Evolutionary conservation across 768 basidiomycete species (phyloP), one percentile per base, ranked within the genome.

Genomic region (Amanita molliuscula): DNA sequence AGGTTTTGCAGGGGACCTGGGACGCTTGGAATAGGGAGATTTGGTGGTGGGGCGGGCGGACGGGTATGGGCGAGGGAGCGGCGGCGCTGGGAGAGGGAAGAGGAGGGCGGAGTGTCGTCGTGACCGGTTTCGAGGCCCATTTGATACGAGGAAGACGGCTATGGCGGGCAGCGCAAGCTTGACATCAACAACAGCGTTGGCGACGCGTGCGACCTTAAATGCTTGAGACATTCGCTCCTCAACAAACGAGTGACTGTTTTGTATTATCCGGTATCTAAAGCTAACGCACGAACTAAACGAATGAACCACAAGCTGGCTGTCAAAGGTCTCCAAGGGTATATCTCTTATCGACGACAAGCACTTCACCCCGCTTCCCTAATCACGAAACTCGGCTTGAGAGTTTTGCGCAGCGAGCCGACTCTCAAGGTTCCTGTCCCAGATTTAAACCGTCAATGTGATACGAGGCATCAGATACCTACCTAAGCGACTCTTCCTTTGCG

Each of bases 401-500:
- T 88, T 88, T 68, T 92, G 90, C 33, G 89, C 89, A 59, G 89
- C 89, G 58, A 92, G 78, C 53, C 89, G 84, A 62, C 86, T 91
- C 72, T 92, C 89, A 69, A 92, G 65, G 68, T 92, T 92, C 67
- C 88, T 88, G 60, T 51, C 18, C 51, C 53, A 48, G 51, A 47
- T 38, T 36, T 26, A 26, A 42, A 42, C n/a, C 23, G 38, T 52
- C 26, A 18, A 20, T 21, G 6, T 9, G 52, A 33, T 20, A 13
- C 35, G 5, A 21, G 13, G 29, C 26, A 20, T 15, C 48, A n/a
- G 48, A 48, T 50, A 53, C 77, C 47, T 53, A 88, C 86, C 87
- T 79, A 59, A 91, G 85, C 38, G 88, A 88, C 66, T 96, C 94
- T 65, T 96, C 95, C 66, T 95, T 96, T 35, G 95, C 96, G 60